Evolutionary conservation across 2,329 filamentous ascomycete species (phyloP), one percentile per base, ranked within the genome.

Genomic region (Lasiodiplodia theobromae): DNA sequence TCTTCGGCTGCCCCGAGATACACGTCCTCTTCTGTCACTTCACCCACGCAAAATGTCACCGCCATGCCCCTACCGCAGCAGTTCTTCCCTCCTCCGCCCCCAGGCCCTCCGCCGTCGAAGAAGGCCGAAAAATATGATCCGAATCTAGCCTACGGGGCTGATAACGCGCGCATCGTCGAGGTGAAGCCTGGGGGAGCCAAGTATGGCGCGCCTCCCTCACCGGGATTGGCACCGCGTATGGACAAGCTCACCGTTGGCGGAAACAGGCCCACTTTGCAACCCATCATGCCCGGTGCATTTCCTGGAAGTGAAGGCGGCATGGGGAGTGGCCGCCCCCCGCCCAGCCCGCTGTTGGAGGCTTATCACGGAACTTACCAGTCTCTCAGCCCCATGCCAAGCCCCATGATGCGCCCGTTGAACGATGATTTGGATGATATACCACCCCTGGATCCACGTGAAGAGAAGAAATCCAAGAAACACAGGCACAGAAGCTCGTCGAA

Each of bases 301-400:
- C 72, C 75, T 5, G 73, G 74, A 16, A 72, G 71, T 54, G 52
- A 58, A 23, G 56, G 54, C 31, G 53, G 64, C 2, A 47, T 31
- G 7, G 73, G 70, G 49, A 77, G 76, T 23, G 79, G 76, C 40
- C 77, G 85, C 54, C 87, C 93, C 1, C 93, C 94, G 0, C 88
- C 88, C 0, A 97, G 93, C 71, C 96, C 95, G 0, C 84, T 98
- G 62, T 87, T 97, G 2, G 95, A 98, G 80, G 91, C 96, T 0
- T 98, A 98, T 80, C 91, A 91, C 71, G 95, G 95, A 49, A 97
- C 94, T 0, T 98, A 97, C 74, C 95, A 98, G 79, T 93, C 92
- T 69, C 92, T 96, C 74, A 97, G 94, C 0, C 94, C 95, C 0
- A 97, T 97, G 93, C 94, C 94, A 0, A 94, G 94, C 0, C 93